Conservation (phyloP, 1,284 basidiomycete species). For the Porodaedalea pini region DNA sequence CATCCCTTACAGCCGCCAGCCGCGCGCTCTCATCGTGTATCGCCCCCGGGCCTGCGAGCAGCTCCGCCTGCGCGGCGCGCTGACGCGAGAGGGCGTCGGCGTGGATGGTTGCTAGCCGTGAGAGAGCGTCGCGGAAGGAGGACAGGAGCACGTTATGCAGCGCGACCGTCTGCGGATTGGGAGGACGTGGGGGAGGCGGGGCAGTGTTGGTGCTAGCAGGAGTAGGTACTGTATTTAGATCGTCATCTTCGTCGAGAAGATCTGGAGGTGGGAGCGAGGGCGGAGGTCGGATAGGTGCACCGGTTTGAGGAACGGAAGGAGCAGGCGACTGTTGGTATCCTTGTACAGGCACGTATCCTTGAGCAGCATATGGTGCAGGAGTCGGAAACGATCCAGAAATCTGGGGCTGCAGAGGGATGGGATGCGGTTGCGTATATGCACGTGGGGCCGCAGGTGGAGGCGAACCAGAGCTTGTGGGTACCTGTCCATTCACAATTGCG, state of each 20-base stretch:
- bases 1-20: conserved; percentile 91
- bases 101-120: conserved; percentile 63
- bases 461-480: conserved; percentile 9
- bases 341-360: background rate
- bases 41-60: conserved; percentile 86
- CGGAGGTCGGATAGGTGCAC: conserved; percentile 32
- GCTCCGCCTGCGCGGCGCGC: conserved; percentile 75
- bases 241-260: conserved; percentile 37
- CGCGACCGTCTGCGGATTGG: conserved; percentile 82
- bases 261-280: conserved; percentile 32
- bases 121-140: conserved; percentile 69
- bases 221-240: conserved; percentile 21
- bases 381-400: background rate
- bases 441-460: conserved; percentile 26
- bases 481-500: background rate
- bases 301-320: conserved; percentile 22
- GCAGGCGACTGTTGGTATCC: conserved; percentile 6
- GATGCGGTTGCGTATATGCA: conserved; percentile 28
- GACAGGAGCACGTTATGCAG: conserved; percentile 81
- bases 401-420: conserved; percentile 1
- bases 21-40: conserved; percentile 94
- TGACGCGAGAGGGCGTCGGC: conserved; percentile 72
- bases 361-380: background rate
- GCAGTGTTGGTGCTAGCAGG: conserved; percentile 25
- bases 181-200: conserved; percentile 74